These are phyloP conservation scores for Pogostemon cablin DNA, from an alignment of 257 asterid genomes.

Conservation along the genomic window DNA sequence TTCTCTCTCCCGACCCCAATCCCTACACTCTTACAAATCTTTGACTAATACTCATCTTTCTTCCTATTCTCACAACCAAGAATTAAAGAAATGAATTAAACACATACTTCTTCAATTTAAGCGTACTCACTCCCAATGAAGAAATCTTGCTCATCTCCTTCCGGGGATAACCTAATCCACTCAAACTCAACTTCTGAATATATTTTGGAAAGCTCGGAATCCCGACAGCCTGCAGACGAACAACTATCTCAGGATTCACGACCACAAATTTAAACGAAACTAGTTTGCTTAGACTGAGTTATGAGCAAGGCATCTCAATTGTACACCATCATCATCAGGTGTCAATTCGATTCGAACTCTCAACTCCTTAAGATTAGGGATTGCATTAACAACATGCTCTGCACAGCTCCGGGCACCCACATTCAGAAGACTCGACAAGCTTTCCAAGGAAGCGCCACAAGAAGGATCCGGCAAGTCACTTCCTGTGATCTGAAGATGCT, in stretches of 20 bases:
- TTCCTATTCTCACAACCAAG: no score
- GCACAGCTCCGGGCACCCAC: neutral
- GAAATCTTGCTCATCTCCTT: neutral
- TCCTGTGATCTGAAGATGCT: constrained; percentile 25
- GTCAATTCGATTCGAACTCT: neutral
- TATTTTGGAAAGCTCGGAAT: neutral
- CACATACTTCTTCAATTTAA: neutral
- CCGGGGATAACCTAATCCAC: neutral
- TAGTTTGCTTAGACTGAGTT: neutral
- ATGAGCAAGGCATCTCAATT: neutral
- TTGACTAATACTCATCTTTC: no score
- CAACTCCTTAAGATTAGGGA: neutral
- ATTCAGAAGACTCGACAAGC: neutral
- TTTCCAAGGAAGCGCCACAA: neutral
- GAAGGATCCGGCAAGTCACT: neutral
- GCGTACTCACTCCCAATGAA: neutral
- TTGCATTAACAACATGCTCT: neutral
- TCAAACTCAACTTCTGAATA: neutral
- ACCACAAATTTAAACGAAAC: neutral
- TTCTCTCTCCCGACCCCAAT: no score
- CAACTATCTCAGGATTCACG: neutral
- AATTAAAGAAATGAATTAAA: no score
- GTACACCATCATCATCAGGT: neutral
- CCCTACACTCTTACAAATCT: no score
- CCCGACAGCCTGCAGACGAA: neutral